phyloP scores from a whole-genome alignment of 306 rosid genomes.

The Castanea sativa region DNA sequence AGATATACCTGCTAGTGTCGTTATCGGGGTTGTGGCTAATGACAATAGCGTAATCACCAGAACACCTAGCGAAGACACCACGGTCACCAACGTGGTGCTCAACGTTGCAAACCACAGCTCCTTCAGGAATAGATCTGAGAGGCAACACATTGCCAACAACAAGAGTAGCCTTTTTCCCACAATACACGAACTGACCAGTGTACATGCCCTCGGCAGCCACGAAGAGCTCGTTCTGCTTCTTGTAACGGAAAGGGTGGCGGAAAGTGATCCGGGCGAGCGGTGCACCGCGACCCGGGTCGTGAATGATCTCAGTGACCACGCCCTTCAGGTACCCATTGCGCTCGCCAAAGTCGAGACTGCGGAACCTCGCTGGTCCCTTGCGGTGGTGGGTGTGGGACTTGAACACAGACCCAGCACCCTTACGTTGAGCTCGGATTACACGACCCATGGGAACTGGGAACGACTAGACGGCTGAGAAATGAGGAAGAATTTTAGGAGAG shows the following conservation, averaged over 20 bases:
- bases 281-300: constrained; percentile 48
- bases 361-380: constrained; percentile 36
- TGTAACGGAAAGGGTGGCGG: constrained; percentile 45
- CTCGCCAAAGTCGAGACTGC: constrained; percentile 47
- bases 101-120: constrained; percentile 43
- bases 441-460: constrained; percentile 24
- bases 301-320: constrained; percentile 36
- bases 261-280: constrained; percentile 38
- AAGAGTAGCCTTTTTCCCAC: constrained; percentile 41
- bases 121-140: constrained; percentile 43
- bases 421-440: constrained; percentile 47
- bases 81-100: constrained; percentile 51
- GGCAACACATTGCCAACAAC: constrained; percentile 41
- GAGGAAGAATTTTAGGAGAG: too few relatives aligned
- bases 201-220: constrained; percentile 46
- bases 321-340: constrained; percentile 45
- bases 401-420: constrained; percentile 50
- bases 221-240: constrained; percentile 43
- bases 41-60: constrained; percentile 45
- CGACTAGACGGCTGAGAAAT: too few relatives aligned
- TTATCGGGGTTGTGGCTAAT: constrained; percentile 46
- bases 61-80: constrained; percentile 38
- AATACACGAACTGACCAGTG: constrained; percentile 40
- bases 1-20: constrained; percentile 36
- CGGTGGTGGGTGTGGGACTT: constrained; percentile 50